phyloP scores from a whole-genome alignment of 495 filamentous ascomycete species.

The Aspergillus baeticus region DNA sequence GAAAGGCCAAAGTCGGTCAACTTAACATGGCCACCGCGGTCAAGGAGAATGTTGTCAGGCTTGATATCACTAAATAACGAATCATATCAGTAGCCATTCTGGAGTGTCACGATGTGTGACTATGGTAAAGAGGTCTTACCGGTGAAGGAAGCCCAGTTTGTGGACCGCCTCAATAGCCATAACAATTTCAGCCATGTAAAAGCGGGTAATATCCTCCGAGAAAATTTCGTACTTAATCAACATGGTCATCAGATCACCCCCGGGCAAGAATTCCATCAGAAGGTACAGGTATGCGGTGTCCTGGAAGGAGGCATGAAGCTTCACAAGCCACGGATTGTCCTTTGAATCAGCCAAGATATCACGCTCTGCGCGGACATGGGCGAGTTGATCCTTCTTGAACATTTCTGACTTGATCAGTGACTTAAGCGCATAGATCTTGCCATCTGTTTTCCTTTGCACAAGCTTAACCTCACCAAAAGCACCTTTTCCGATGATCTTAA shows the following conservation, averaged over 20 bases:
- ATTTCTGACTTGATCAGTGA: slow-evolving; percentile 98
- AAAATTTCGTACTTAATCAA: slow-evolving; percentile 99
- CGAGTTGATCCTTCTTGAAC: slow-evolving; percentile 99
- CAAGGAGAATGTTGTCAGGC: slow-evolving; percentile 96
- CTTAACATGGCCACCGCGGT: slow-evolving; percentile 95
- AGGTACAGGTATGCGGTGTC: slow-evolving; percentile 94
- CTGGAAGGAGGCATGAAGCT: slow-evolving; percentile 96
- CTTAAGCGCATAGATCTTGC: slow-evolving; percentile 97
- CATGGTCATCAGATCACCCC: slow-evolving; percentile 99
- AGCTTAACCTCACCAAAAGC: slow-evolving; percentile 98
- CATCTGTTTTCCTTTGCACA: slow-evolving; percentile 93
- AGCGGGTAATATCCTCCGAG: slow-evolving; percentile 95
- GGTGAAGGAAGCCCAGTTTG: slow-evolving; percentile 96
- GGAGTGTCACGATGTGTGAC: background rate
- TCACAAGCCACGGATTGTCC: slow-evolving; percentile 98
- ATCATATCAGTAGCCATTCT: background rate
- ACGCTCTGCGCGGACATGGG: slow-evolving; percentile 97
- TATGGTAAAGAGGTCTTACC: slow-evolving; percentile 55
- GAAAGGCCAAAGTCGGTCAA: slow-evolving; percentile 98
- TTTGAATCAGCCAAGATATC: slow-evolving; percentile 94
- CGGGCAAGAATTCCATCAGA: slow-evolving; percentile 98
- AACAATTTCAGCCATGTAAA: slow-evolving; percentile 98
- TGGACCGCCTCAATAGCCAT: slow-evolving; percentile 98
- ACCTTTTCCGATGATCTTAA: slow-evolving; percentile 98
- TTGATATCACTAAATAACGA: slow-evolving; percentile 82